Conservation (phyloP, 148 eudicot genomes). For the Persicaria maculosa region DNA sequence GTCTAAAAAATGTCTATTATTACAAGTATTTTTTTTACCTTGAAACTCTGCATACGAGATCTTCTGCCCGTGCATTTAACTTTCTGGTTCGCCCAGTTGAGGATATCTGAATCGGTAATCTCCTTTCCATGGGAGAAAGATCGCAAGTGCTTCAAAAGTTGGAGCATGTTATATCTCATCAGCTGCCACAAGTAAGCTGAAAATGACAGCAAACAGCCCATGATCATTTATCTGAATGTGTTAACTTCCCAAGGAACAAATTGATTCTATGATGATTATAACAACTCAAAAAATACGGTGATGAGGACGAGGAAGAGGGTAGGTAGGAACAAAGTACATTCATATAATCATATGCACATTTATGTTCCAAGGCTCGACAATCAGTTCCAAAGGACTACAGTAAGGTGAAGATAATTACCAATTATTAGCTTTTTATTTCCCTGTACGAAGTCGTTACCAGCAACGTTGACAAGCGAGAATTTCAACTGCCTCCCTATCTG, state of each 20-base stretch:
- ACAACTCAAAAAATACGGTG: too few relatives aligned
- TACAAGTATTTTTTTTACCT: constrained; percentile 32
- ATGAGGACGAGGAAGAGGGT: too few relatives aligned
- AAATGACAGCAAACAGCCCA: not conserved
- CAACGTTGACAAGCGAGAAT: constrained; percentile 79
- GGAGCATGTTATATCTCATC: constrained; percentile 95
- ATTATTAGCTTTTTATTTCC: constrained; percentile 88
- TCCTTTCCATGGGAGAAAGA: constrained; percentile 75
- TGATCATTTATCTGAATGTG: not conserved
- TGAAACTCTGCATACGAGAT: constrained; percentile 75
- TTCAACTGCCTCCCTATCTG: constrained; percentile 61
- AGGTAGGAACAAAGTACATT: too few relatives aligned
- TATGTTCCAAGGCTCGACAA: too few relatives aligned
- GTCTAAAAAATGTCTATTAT: not conserved
- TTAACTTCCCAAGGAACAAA: not conserved
- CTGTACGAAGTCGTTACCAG: constrained; percentile 81
- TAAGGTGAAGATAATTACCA: constrained; percentile 30
- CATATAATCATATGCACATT: too few relatives aligned
- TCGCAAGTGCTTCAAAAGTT: constrained; percentile 78
- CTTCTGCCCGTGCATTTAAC: constrained; percentile 72
- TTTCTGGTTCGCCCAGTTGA: constrained; percentile 79
- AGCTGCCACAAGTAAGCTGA: constrained; percentile 93
- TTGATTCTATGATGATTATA: not conserved
- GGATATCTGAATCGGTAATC: constrained; percentile 72
- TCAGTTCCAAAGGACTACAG: too few relatives aligned